phyloP scores from a whole-genome alignment of 768 basidiomycete genomes.

The Pisolithus tinctorius region DNA sequence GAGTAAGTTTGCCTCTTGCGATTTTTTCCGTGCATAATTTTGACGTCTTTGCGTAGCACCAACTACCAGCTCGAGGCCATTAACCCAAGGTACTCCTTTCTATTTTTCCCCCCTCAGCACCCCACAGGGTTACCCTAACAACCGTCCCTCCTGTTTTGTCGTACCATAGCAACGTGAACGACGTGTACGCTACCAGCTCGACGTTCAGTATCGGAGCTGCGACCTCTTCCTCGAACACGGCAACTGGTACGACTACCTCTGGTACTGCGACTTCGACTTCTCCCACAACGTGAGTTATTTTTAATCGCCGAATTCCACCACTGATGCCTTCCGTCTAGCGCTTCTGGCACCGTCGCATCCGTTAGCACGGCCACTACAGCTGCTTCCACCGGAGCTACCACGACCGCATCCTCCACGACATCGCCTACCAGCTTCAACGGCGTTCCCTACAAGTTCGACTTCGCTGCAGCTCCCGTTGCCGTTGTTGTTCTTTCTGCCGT shows the following conservation, averaged over 20 bases:
- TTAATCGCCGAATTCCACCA: not conserved
- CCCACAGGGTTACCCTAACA: not conserved
- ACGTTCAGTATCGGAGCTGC: slow-evolving; percentile 36
- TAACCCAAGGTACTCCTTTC: slow-evolving; percentile 29
- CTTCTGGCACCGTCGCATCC: not conserved
- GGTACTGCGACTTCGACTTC: slow-evolving; percentile 5
- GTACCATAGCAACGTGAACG: slow-evolving; percentile 35
- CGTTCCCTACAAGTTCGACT: slow-evolving; percentile 27
- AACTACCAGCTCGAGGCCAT: slow-evolving; percentile 46
- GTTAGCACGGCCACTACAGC: slow-evolving; percentile 9
- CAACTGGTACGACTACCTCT: slow-evolving; percentile 10
- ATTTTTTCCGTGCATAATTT: not conserved
- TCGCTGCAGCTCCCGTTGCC: slow-evolving; percentile 28
- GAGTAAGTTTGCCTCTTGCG: slow-evolving; percentile 26
- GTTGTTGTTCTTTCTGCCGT: slow-evolving; percentile 37
- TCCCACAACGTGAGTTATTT: slow-evolving; percentile 7
- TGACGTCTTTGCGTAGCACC: slow-evolving; percentile 23
- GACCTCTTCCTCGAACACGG: slow-evolving; percentile 3
- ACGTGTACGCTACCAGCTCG: slow-evolving; percentile 33
- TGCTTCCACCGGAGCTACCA: slow-evolving; percentile 1
- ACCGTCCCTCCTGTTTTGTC: not conserved
- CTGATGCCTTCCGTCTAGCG: not conserved
- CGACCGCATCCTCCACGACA: slow-evolving; percentile 11
- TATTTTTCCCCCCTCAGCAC: not conserved
- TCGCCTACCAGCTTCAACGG: slow-evolving; percentile 15